Conservation (phyloP, 495 filamentous ascomycete species). For the Gamarada debralockiae region DNA sequence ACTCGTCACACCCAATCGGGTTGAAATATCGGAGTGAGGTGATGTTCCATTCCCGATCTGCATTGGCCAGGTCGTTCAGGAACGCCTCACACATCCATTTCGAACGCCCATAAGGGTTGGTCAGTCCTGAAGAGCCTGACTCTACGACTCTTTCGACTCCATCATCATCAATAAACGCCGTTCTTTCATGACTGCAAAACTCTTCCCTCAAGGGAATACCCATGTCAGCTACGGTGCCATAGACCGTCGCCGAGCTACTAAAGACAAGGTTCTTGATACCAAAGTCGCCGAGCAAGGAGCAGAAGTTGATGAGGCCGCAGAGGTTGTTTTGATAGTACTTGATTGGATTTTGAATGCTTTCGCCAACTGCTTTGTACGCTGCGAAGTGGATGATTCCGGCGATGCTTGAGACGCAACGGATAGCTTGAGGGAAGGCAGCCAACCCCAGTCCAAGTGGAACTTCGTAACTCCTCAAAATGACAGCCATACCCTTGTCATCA, state of each 20-base stretch:
- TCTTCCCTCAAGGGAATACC: constrained; percentile 51
- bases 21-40: constrained; percentile 68
- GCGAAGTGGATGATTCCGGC: constrained; percentile 23
- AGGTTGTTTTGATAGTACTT: constrained; percentile 68
- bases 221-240: constrained; percentile 77
- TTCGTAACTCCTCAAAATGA: too few relatives aligned
- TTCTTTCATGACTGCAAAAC: constrained; percentile 38
- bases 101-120: too few relatives aligned
- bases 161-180: constrained; percentile 12
- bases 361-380: constrained; percentile 24
- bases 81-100: too few relatives aligned
- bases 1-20: constrained; percentile 61
- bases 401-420: constrained; percentile 35
- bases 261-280: constrained; percentile 65
- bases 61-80: too few relatives aligned
- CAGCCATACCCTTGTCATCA: constrained; percentile 40
- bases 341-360: constrained; percentile 49
- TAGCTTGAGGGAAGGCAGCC: too few relatives aligned
- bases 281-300: constrained; percentile 51
- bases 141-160: too few relatives aligned
- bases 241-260: constrained; percentile 81
- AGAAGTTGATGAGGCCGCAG: constrained; percentile 58
- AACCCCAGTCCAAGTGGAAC: too few relatives aligned
- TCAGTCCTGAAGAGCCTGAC: too few relatives aligned
- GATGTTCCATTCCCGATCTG: too few relatives aligned